A percentile compares a stretch with the other conserved stretches of the same genome.
phyloP scores from a whole-genome alignment of 2,329 filamentous ascomycete species.

The Xylariaceae sp. region DNA sequence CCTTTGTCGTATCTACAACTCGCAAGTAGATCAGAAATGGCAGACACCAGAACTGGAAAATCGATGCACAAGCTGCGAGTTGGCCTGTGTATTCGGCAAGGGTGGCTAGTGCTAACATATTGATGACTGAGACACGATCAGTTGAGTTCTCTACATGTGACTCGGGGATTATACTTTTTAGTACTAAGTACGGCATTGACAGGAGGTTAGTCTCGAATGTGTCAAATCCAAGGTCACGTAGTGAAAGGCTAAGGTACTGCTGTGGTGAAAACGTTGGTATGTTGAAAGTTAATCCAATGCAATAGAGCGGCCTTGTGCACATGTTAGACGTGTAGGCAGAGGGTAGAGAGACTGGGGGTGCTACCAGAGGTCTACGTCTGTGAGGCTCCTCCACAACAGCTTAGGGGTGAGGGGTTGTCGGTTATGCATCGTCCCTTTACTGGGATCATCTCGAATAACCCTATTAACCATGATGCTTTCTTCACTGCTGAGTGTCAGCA shows the following conservation, averaged over 20 bases:
- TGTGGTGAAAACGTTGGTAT: slow-evolving; percentile 51
- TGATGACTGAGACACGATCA: slow-evolving; percentile 33
- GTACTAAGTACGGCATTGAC: slow-evolving; percentile 47
- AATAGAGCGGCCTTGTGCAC: slow-evolving; percentile 29
- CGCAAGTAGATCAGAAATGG: slow-evolving; percentile 59
- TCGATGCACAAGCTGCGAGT: slow-evolving; percentile 51
- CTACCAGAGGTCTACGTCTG: slow-evolving; percentile 57
- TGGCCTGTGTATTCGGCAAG: slow-evolving; percentile 50
- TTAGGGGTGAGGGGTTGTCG: slow-evolving; percentile 53
- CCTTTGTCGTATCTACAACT: slow-evolving; percentile 42
- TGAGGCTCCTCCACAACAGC: slow-evolving; percentile 50
- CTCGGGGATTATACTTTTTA: slow-evolving; percentile 38
- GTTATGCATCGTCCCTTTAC: slow-evolving; percentile 60
- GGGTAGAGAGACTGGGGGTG: not conserved
- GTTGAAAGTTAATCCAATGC: slow-evolving; percentile 49
- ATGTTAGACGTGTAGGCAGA: not conserved
- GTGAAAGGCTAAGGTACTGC: slow-evolving; percentile 55
- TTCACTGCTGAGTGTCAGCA: slow-evolving; percentile 40
- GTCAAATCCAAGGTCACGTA: slow-evolving; percentile 53
- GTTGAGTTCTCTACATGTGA: not conserved
- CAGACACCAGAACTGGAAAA: slow-evolving; percentile 62
- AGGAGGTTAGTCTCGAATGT: slow-evolving; percentile 59
- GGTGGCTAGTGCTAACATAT: slow-evolving; percentile 43
- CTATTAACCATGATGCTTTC: slow-evolving; percentile 62
- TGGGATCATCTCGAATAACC: slow-evolving; percentile 56